Conservation (phyloP, 306 rosid genomes). For the Prunus padus region DNA sequence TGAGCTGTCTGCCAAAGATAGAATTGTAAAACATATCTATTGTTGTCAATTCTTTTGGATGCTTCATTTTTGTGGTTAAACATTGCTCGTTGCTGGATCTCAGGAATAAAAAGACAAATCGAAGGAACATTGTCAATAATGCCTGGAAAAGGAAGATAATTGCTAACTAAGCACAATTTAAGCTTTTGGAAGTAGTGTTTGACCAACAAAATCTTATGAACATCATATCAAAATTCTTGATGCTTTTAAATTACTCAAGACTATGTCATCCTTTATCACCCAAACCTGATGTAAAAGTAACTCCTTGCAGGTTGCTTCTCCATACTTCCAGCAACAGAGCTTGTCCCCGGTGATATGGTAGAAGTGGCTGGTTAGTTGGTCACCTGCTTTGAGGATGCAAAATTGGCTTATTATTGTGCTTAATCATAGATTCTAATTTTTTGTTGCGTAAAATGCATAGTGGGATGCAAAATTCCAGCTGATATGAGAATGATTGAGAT, state of each 20-base stretch:
- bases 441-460: constrained; percentile 41
- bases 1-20: background rate
- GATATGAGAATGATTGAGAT: constrained; percentile 96
- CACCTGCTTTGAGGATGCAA: constrained; percentile 25
- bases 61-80: background rate
- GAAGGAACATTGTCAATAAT: background rate
- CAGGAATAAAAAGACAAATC: background rate
- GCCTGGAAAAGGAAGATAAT: background rate
- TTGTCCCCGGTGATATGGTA: constrained; percentile 94
- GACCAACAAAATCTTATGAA: background rate
- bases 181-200: background rate
- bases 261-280: background rate
- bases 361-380: constrained; percentile 79
- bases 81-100: background rate
- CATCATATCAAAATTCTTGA: background rate
- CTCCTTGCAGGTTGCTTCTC: constrained; percentile 86
- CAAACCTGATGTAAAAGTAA: constrained; percentile 6
- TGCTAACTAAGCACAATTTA: background rate
- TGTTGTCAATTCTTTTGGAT: background rate
- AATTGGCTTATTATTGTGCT: constrained; percentile 16
- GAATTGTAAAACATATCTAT: background rate
- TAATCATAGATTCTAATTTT: constrained; percentile 16
- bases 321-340: constrained; percentile 89
- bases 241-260: constrained; percentile 7
- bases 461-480: constrained; percentile 99